Conservation (phyloP, 768 basidiomycete species). For the Cubamyces lactineus region DNA sequence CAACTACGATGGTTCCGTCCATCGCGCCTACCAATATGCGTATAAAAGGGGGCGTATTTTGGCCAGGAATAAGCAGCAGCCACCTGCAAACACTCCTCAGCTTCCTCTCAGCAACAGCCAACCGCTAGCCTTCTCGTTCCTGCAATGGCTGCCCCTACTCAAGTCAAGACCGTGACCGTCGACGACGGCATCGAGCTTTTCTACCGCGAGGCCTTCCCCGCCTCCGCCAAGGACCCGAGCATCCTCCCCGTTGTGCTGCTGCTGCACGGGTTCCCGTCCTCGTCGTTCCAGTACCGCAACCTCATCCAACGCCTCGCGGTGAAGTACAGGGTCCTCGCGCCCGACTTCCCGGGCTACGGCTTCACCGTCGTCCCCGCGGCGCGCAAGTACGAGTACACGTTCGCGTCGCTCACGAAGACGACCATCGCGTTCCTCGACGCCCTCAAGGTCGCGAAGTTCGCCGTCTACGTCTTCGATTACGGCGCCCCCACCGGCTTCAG, state of each 20-base stretch:
- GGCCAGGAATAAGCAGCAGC: not conserved
- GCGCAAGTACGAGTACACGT: conserved; percentile 44
- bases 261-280: conserved; percentile 54
- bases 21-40: not conserved
- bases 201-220: conserved; percentile 46
- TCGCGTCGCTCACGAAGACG: conserved; percentile 45
- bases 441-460: conserved; percentile 43
- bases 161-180: conserved; percentile 33
- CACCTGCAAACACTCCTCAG: not conserved
- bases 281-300: conserved; percentile 52
- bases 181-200: conserved; percentile 44
- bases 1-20: too few relatives aligned
- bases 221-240: conserved; percentile 19
- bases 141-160: conserved; percentile 19
- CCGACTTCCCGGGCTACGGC: conserved; percentile 57
- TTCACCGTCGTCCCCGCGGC: conserved; percentile 46
- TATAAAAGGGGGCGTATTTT: not conserved
- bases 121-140: not conserved
- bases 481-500: conserved; percentile 43
- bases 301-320: conserved; percentile 46
- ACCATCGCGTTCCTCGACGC: conserved; percentile 46
- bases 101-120: too few relatives aligned
- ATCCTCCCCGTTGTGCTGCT: conserved; percentile 42
- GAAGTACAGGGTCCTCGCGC: conserved; percentile 49
- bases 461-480: conserved; percentile 54